phyloP scores from a whole-genome alignment of 1,284 basidiomycete species.

The Mycena citricolor region DNA sequence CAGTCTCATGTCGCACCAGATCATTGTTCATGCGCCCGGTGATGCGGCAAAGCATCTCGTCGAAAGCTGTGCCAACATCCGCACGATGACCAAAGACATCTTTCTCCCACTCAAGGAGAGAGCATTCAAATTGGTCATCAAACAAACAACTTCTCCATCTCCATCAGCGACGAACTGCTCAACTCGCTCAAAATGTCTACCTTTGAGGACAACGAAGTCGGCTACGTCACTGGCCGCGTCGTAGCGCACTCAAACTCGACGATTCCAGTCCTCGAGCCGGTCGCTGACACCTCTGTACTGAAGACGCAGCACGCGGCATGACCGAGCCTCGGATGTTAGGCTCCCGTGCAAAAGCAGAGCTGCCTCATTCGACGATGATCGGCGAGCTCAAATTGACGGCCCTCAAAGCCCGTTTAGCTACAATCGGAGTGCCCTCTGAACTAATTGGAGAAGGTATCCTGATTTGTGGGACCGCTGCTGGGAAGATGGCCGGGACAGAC shows the following conservation, averaged over 20 bases:
- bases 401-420: slow-evolving; percentile 75
- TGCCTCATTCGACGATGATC: slow-evolving; percentile 91
- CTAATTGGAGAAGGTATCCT: slow-evolving; percentile 93
- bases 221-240: slow-evolving; percentile 85
- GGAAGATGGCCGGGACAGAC: slow-evolving; percentile 44
- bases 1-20: slow-evolving; percentile 45
- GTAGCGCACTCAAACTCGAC: slow-evolving; percentile 79
- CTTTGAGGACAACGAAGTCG: slow-evolving; percentile 97
- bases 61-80: slow-evolving; percentile 77
- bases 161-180: slow-evolving; percentile 87
- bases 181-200: slow-evolving; percentile 83
- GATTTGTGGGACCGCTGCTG: slow-evolving; percentile 78
- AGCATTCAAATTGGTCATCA: slow-evolving; percentile 91
- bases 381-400: slow-evolving; percentile 90
- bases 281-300: slow-evolving; percentile 34
- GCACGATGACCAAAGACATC: slow-evolving; percentile 89
- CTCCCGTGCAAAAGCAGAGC: slow-evolving; percentile 54
- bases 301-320: slow-evolving; percentile 24
- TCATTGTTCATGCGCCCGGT: slow-evolving; percentile 79
- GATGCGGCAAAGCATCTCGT: slow-evolving; percentile 72
- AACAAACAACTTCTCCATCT: slow-evolving; percentile 91
- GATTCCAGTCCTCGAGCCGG: slow-evolving; percentile 65
- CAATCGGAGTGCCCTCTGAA: slow-evolving; percentile 82
- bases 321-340: slow-evolving; percentile 50
- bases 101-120: slow-evolving; percentile 75